Evolutionary conservation across 2,329 filamentous ascomycete species (phyloP).

Genomic region (Dothistroma septosporum): DNA sequence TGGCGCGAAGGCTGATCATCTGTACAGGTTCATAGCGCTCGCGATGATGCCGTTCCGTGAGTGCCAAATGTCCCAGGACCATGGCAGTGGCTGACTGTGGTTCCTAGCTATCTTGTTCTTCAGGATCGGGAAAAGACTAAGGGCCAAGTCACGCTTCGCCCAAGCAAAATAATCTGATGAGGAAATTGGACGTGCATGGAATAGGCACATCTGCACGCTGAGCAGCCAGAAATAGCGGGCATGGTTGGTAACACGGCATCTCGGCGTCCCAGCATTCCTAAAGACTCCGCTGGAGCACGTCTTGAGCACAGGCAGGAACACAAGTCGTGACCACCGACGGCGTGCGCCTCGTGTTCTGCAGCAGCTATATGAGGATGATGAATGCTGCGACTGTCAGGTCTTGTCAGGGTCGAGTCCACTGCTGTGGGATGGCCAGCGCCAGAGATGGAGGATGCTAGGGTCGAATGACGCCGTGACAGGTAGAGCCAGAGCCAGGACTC

Average conservation of each 20-base stretch:
- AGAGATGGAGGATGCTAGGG: background rate
- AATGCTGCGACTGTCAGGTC: conserved; percentile 1
- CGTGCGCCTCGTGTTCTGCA: conserved; percentile 17
- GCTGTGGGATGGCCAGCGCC: conserved; percentile 5
- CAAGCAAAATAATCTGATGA: conserved; percentile 28
- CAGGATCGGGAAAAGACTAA: conserved; percentile 47
- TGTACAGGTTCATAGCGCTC: conserved; percentile 42
- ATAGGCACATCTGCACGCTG: conserved; percentile 3
- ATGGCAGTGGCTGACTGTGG: conserved; percentile 23
- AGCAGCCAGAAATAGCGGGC: conserved; percentile 15
- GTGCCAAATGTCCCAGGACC: conserved; percentile 25
- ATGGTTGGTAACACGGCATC: conserved; percentile 14
- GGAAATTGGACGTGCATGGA: conserved; percentile 25
- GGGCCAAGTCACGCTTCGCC: conserved; percentile 47
- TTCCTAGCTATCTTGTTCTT: conserved; percentile 45
- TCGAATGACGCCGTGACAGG: conserved; percentile 8
- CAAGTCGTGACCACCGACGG: conserved; percentile 14
- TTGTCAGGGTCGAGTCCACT: background rate
- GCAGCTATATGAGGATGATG: conserved; percentile 1
- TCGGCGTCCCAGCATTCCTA: conserved; percentile 21
- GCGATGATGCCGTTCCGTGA: conserved; percentile 46
- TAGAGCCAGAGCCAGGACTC: conserved; percentile 11
- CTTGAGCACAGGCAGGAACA: conserved; percentile 5
- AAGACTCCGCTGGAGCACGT: conserved; percentile 13
- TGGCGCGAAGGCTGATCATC: conserved; percentile 3